These are phyloP conservation scores for Cladosporium sp. DNA, from an alignment of 2,329 filamentous ascomycete genomes.

Conservation along the genomic window DNA sequence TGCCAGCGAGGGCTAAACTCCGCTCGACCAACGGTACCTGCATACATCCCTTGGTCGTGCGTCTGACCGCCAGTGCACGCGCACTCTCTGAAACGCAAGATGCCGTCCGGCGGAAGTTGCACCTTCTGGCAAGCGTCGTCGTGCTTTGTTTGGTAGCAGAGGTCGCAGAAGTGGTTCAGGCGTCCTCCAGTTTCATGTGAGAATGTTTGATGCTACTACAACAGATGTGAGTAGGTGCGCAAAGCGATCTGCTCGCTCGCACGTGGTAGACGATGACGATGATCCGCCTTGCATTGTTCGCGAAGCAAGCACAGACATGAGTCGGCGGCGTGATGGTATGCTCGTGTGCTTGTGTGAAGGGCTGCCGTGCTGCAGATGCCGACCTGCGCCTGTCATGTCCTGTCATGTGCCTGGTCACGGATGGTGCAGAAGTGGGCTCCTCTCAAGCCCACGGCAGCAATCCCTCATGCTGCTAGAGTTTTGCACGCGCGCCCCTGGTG, in stretches of 20 bases:
- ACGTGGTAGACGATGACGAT: not conserved
- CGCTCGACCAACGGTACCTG: not conserved
- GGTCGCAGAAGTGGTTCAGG: no score
- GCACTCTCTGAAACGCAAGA: not conserved
- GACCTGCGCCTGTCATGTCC: no score
- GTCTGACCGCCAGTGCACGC: conserved; percentile 3
- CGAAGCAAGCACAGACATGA: not conserved
- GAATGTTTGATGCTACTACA: no score
- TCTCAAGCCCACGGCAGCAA: not conserved
- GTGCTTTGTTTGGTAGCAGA: no score
- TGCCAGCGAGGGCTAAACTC: not conserved
- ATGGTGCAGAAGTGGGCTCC: not conserved
- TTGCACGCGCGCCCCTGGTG: not conserved
- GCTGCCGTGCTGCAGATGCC: no score
- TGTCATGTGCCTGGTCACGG: conserved; percentile 1
- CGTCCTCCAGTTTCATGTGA: no score
- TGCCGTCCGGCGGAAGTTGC: not conserved
- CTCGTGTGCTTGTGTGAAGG: no score
- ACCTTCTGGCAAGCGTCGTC: no score
- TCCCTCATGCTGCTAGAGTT: not conserved
- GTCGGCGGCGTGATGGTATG: no score
- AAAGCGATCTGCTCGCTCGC: no score
- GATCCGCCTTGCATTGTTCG: not conserved
- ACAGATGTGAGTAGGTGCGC: no score
- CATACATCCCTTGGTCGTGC: conserved; percentile 3